Conservation (phyloP, 768 basidiomycete genomes). For the Holtermanniella nyarrowii region DNA sequence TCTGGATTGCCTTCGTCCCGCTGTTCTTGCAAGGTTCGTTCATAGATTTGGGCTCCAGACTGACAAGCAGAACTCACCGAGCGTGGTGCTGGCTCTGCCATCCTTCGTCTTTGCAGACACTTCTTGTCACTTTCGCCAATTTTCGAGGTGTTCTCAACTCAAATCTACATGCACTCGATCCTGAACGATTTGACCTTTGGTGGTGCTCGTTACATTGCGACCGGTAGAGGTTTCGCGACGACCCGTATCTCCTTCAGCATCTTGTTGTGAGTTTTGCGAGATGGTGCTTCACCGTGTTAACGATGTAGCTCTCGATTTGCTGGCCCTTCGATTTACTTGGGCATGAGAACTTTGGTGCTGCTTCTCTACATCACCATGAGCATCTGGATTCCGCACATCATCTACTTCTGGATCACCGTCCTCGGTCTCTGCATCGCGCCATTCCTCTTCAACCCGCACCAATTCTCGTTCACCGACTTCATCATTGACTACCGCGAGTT, state of each 20-base stretch:
- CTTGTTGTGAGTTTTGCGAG: conserved; percentile 48
- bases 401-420: conserved; percentile 98
- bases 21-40: conserved; percentile 81
- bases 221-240: conserved; percentile 96
- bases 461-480: conserved; percentile 94
- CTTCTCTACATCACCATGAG: conserved; percentile 87
- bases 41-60: neutral
- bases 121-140: conserved; percentile 87
- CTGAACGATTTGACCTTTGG: conserved; percentile 93
- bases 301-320: conserved; percentile 71
- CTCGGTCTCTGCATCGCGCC: conserved; percentile 84
- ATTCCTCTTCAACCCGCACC: conserved; percentile 99
- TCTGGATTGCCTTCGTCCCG: conserved; percentile 91
- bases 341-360: conserved; percentile 84
- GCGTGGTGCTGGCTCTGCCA: conserved; percentile 82
- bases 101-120: conserved; percentile 85
- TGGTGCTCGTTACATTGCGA: conserved; percentile 96
- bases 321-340: conserved; percentile 94
- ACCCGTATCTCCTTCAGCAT: conserved; percentile 89
- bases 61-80: conserved; percentile 69
- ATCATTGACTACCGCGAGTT: conserved; percentile 96
- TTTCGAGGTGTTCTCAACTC: conserved; percentile 96
- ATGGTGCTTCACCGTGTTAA: neutral
- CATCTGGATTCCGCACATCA: conserved; percentile 80
- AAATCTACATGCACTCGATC: conserved; percentile 97